Conservation (phyloP, 164 flowering plant genomes). For the Sedum album region DNA sequence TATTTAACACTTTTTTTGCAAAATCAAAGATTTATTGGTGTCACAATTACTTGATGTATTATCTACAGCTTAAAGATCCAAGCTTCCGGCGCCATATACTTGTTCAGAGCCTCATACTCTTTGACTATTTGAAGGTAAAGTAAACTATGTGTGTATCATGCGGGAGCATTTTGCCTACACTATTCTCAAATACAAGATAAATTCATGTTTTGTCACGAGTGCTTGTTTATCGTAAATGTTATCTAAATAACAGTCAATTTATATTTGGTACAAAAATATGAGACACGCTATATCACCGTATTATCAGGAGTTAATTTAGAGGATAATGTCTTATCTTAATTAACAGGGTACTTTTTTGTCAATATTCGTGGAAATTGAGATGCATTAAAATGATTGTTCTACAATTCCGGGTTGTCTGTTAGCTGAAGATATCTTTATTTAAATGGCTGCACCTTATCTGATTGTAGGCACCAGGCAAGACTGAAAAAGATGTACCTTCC, state of each 20-base stretch:
- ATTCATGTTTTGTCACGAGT: too few species aligned
- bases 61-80: constrained; percentile 83
- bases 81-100: constrained; percentile 94
- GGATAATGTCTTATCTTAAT: too few species aligned
- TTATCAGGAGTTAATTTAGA: too few species aligned
- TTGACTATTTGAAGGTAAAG: constrained; percentile 87
- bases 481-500: constrained; percentile 74
- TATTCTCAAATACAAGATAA: too few species aligned
- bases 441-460: too few species aligned
- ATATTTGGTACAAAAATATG: too few species aligned
- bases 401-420: background rate
- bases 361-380: background rate
- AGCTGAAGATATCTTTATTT: too few species aligned
- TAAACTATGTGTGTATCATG: background rate
- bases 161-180: too few species aligned
- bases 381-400: background rate
- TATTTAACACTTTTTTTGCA: background rate
- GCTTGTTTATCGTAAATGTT: too few species aligned
- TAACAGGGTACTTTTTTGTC: background rate
- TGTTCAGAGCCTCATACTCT: constrained; percentile 91
- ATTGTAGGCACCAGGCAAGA: constrained; percentile 87
- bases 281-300: too few species aligned
- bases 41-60: constrained; percentile 2
- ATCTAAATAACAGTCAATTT: too few species aligned
- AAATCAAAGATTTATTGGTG: background rate